Percentiles rank a stretch among this genome's conserved stretches.
Conservation (phyloP, 2,329 filamentous ascomycete genomes). For the Pestalotiopsis sp. region DNA sequence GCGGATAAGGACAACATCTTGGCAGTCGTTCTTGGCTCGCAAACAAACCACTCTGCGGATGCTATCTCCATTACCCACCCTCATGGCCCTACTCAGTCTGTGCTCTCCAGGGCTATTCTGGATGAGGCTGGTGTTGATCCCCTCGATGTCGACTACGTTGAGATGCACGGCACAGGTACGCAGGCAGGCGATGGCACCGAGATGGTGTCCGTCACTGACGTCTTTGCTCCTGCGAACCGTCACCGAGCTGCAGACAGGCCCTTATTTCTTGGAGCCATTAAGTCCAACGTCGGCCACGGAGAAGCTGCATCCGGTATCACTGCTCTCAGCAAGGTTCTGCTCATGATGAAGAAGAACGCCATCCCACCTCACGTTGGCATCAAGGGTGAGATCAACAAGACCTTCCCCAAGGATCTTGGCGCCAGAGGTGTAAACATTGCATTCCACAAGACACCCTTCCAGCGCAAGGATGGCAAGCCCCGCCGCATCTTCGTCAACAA, state of each 20-base stretch:
- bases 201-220: conserved; percentile 72
- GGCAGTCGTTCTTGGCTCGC: conserved; percentile 73
- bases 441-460: conserved; percentile 52
- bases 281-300: conserved; percentile 65
- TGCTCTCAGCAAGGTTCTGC: conserved; percentile 64
- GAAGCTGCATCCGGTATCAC: conserved; percentile 64
- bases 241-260: conserved; percentile 51
- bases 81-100: conserved; percentile 74
- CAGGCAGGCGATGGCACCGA: conserved; percentile 83
- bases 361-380: conserved; percentile 71
- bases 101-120: conserved; percentile 70
- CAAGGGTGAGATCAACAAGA: conserved; percentile 63
- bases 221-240: conserved; percentile 49
- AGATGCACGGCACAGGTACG: conserved; percentile 89
- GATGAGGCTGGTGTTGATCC: conserved; percentile 75
- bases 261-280: conserved; percentile 63
- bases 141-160: conserved; percentile 78
- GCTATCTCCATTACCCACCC: conserved; percentile 84
- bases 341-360: conserved; percentile 64
- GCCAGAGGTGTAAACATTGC: conserved; percentile 62
- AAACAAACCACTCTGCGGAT: conserved; percentile 81
- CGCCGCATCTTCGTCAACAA: conserved; percentile 64
- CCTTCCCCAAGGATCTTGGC: conserved; percentile 57
- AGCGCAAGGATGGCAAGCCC: conserved; percentile 47
- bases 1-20: conserved; percentile 76